Conservation (phyloP, 305 asterid genomes). For the Vinca major region DNA sequence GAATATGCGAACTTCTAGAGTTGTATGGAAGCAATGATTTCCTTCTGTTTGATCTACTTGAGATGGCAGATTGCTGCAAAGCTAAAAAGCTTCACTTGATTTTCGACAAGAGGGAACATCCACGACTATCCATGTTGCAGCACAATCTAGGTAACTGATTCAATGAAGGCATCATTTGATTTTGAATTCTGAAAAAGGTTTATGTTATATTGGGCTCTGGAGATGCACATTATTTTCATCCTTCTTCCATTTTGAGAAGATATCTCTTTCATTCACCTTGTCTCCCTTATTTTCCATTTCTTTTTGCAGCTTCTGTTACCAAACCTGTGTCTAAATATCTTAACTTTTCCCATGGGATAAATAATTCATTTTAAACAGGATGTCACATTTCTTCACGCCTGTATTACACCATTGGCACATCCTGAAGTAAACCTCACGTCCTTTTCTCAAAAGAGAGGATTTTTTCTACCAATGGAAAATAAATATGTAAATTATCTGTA, state of each 20-base stretch:
- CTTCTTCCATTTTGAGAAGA: background rate
- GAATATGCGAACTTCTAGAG: constrained; percentile 65
- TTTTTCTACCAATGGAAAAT: background rate
- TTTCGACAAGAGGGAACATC: constrained; percentile 90
- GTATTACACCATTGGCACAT: background rate
- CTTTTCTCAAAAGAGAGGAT: background rate
- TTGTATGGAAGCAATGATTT: constrained; percentile 62
- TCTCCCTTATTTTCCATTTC: background rate
- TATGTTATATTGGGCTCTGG: background rate
- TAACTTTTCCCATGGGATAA: background rate
- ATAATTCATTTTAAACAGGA: background rate
- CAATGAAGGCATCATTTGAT: background rate
- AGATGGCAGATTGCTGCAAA: constrained; percentile 97
- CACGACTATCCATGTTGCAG: constrained; percentile 80
- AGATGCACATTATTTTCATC: background rate
- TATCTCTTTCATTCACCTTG: background rate
- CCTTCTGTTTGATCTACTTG: constrained; percentile 85
- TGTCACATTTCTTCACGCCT: background rate
- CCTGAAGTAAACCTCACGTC: background rate
- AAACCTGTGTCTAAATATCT: background rate
- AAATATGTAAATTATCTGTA: background rate
- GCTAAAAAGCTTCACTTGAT: constrained; percentile 81
- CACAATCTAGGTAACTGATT: constrained; percentile 78
- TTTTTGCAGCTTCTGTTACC: background rate
- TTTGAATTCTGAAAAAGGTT: background rate